Percentiles rank a stretch among this genome's conserved stretches.
Evolutionary conservation across 2,329 filamentous ascomycete genomes (phyloP).

Genomic region (Phaeosphaeria sp.): DNA sequence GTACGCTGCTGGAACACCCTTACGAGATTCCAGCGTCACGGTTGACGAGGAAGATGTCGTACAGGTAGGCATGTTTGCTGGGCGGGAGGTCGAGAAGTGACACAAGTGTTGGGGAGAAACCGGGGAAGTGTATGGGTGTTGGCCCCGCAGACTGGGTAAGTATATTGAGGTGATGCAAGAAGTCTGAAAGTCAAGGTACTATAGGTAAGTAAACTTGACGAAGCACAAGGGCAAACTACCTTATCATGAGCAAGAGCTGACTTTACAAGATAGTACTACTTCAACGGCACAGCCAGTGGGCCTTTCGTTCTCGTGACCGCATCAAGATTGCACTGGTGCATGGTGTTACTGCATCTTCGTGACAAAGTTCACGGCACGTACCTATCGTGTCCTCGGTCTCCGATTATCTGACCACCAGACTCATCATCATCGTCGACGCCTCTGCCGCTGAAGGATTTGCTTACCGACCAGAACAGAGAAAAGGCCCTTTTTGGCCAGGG

Average conservation of each 20-base stretch:
- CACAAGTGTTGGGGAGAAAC: no score
- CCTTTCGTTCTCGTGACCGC: background rate
- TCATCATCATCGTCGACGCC: background rate
- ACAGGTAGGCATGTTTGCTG: background rate
- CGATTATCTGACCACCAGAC: background rate
- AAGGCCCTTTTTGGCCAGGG: background rate
- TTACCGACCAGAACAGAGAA: background rate
- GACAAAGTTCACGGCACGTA: background rate
- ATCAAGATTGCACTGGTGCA: background rate
- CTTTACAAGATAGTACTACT: background rate
- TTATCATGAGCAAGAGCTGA: background rate
- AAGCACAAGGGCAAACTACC: background rate
- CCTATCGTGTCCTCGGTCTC: background rate
- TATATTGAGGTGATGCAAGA: background rate
- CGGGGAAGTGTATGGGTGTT: background rate
- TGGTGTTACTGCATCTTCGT: background rate
- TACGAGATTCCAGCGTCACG: background rate
- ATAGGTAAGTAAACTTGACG: background rate
- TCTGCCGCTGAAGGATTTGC: background rate
- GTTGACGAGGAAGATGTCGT: background rate
- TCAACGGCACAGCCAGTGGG: background rate
- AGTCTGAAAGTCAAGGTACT: background rate
- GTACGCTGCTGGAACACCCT: background rate
- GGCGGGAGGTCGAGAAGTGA: no score
- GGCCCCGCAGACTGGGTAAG: background rate